Evolutionary conservation across 129 eudicot genomes (phyloP).

Genomic region (Escallonia herrerae): DNA sequence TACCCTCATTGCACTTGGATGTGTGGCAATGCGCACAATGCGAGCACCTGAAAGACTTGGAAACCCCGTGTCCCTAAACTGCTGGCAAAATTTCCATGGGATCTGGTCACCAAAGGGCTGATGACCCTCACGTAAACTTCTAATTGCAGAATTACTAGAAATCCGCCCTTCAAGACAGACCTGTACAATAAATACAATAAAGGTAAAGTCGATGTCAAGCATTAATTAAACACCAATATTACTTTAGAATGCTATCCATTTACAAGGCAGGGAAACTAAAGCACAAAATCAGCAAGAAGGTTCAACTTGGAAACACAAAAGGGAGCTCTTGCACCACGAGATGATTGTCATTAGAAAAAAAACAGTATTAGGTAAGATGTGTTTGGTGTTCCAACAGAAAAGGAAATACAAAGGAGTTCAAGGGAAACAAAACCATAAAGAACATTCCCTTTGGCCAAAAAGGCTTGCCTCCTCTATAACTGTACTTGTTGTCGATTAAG

Average conservation of each 20-base stretch:
- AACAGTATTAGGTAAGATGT: too few species aligned
- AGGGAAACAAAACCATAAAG: too few species aligned
- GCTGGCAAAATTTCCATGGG: constrained; percentile 92
- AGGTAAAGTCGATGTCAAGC: neutral
- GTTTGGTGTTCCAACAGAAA: too few species aligned
- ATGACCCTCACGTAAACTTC: constrained; percentile 68
- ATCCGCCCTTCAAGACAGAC: constrained; percentile 87
- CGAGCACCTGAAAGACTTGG: constrained; percentile 99
- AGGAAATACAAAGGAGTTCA: too few species aligned
- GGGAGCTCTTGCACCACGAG: too few species aligned
- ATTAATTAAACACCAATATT: neutral
- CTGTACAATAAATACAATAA: constrained; percentile 24
- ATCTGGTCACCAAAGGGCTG: constrained; percentile 93
- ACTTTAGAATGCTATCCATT: neutral
- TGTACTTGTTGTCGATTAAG: too few species aligned
- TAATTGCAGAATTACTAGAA: constrained; percentile 65
- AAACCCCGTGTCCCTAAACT: constrained; percentile 69
- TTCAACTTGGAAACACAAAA: too few species aligned
- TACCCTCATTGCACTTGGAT: constrained; percentile 96
- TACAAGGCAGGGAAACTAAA: too few species aligned
- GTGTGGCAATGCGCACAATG: constrained; percentile 94
- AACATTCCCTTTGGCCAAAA: too few species aligned
- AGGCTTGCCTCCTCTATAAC: too few species aligned
- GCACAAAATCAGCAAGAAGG: too few species aligned
- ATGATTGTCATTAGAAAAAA: too few species aligned